phyloP scores from a whole-genome alignment of 306 rosid species.

The Vigna hirtella region DNA sequence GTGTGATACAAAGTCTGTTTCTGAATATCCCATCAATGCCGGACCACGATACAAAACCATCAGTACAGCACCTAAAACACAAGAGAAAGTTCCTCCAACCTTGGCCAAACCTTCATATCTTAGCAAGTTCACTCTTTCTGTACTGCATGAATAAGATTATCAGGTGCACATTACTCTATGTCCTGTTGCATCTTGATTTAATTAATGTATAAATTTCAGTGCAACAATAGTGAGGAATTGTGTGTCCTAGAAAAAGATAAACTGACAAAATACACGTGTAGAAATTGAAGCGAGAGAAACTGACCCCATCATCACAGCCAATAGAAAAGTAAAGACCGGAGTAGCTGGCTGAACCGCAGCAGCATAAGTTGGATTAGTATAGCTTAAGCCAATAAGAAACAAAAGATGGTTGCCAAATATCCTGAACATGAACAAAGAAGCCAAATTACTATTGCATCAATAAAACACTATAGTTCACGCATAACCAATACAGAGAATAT shows the following conservation, averaged over 20 bases:
- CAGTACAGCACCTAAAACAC: constrained; percentile 81
- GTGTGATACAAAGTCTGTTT: constrained; percentile 59
- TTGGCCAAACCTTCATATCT: constrained; percentile 88
- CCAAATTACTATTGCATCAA: constrained; percentile 40
- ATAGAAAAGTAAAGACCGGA: constrained; percentile 90
- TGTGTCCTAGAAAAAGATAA: constrained; percentile 21
- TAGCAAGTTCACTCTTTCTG: constrained; percentile 92
- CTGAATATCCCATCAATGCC: constrained; percentile 71
- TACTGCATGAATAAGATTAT: constrained; percentile 72
- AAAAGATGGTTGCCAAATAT: constrained; percentile 97
- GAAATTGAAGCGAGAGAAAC: constrained; percentile 49
- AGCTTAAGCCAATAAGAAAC: constrained; percentile 97
- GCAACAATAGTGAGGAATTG: constrained; percentile 9
- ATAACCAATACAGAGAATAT: neutral
- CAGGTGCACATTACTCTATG: constrained; percentile 41
- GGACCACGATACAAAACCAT: constrained; percentile 94
- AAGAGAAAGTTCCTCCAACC: constrained; percentile 78
- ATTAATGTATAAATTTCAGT: constrained; percentile 12
- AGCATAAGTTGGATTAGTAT: constrained; percentile 96
- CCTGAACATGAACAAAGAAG: constrained; percentile 56
- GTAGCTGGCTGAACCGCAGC: constrained; percentile 94
- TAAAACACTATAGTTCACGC: constrained; percentile 12
- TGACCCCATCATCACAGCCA: constrained; percentile 95
- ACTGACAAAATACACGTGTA: constrained; percentile 24
- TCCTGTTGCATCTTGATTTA: constrained; percentile 14